Conservation (phyloP, 352 stramenopile genomes). For the Proteromonas lacertae region DNA sequence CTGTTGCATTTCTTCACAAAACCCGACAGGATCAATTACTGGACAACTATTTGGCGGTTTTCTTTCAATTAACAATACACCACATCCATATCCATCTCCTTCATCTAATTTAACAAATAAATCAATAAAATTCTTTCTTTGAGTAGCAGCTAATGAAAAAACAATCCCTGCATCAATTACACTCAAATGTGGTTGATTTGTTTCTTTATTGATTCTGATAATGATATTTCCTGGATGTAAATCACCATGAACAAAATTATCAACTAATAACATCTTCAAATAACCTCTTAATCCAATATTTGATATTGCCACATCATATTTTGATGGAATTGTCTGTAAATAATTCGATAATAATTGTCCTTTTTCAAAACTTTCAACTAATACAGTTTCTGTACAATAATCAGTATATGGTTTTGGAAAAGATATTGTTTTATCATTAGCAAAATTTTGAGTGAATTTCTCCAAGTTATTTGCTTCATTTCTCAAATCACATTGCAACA, state of each 20-base stretch:
- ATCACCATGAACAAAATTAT: constrained; percentile 24
- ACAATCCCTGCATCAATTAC: constrained; percentile 31
- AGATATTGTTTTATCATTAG: background rate
- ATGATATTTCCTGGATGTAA: constrained; percentile 19
- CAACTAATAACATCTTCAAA: constrained; percentile 31
- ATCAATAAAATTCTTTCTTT: constrained; percentile 20
- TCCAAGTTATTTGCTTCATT: background rate
- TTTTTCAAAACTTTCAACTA: no score
- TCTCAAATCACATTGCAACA: background rate
- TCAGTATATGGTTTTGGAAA: background rate
- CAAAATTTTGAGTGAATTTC: constrained; percentile 1
- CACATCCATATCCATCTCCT: no score
- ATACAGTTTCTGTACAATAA: constrained; percentile 1
- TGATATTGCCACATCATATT: no score
- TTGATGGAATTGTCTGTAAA: no score
- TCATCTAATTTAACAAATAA: constrained; percentile 16
- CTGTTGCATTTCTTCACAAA: no score
- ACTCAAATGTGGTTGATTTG: constrained; percentile 1
- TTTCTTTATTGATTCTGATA: background rate
- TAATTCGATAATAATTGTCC: no score
- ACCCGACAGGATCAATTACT: no score
- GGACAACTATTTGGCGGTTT: no score
- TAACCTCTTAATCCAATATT: constrained; percentile 20
- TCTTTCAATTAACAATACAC: no score
- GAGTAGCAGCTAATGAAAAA: constrained; percentile 12